phyloP scores from a whole-genome alignment of 192 early-diverging fungal genomes.

The Gorgonomyces haynaldii region DNA sequence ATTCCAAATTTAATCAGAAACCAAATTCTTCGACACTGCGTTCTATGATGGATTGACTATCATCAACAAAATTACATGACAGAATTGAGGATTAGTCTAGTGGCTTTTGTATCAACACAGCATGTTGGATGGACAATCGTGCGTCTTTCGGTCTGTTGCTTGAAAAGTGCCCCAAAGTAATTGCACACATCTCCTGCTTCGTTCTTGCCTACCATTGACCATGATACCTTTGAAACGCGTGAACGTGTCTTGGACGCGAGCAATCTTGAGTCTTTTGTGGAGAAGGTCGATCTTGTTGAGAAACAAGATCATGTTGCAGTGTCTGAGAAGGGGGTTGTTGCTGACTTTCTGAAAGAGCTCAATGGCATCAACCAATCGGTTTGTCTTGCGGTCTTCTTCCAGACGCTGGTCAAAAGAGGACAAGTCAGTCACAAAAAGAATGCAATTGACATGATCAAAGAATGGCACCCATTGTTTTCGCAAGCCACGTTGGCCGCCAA shows the following conservation, averaged over 20 bases:
- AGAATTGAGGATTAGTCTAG: background rate
- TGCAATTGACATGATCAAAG: constrained; percentile 8
- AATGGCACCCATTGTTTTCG: constrained; percentile 13
- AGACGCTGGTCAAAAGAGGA: constrained; percentile 12
- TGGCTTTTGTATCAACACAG: constrained; percentile 5
- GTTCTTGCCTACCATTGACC: background rate
- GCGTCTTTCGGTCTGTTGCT: background rate
- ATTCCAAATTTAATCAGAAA: no score
- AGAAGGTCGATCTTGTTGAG: constrained; percentile 49
- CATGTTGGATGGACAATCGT: background rate
- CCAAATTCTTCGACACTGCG: no score
- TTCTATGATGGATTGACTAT: no score
- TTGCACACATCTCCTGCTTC: background rate
- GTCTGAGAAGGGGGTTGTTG: constrained; percentile 37
- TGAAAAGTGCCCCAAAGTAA: constrained; percentile 3
- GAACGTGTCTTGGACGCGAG: constrained; percentile 29
- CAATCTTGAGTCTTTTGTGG: constrained; percentile 26
- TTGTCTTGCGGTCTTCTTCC: constrained; percentile 4
- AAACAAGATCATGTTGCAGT: constrained; percentile 41
- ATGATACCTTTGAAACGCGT: constrained; percentile 29
- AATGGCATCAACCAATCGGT: constrained; percentile 34
- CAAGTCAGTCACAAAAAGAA: constrained; percentile 13
- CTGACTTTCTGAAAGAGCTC: constrained; percentile 35
- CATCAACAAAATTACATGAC: no score
- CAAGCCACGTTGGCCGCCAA: constrained; percentile 11